Percentiles rank a stretch among this genome's conserved stretches.
phyloP scores from a whole-genome alignment of 495 filamentous ascomycete species.

The Cercophora sp. region DNA sequence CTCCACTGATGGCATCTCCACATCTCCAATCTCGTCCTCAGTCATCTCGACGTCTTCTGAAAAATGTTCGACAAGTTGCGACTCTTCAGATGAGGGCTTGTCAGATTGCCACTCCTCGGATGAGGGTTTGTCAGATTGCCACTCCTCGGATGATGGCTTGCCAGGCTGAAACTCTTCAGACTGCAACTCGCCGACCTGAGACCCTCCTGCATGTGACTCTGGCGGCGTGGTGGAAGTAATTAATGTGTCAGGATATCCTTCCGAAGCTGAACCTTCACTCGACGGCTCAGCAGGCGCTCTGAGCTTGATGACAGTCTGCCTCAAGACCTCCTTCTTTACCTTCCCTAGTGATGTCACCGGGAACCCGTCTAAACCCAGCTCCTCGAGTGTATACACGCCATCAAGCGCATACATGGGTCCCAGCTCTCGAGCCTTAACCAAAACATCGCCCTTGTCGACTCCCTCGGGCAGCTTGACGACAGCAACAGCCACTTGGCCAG shows the following conservation, averaged over 20 bases:
- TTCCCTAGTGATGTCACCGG: constrained; percentile 40
- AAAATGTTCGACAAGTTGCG: too few relatives aligned
- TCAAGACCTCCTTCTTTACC: constrained; percentile 30
- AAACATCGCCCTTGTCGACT: constrained; percentile 16
- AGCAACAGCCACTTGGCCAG: constrained; percentile 39
- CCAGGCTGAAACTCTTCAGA: too few relatives aligned
- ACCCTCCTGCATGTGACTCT: too few relatives aligned
- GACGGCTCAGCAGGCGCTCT: background rate
- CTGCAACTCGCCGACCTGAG: too few relatives aligned
- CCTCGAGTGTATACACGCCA: constrained; percentile 28
- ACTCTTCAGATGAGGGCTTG: too few relatives aligned
- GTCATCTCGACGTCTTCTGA: too few relatives aligned
- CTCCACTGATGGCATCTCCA: too few relatives aligned
- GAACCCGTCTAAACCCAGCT: constrained; percentile 30
- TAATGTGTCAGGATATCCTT: background rate
- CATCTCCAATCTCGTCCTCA: too few relatives aligned
- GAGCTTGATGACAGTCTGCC: constrained; percentile 15
- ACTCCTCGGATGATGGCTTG: too few relatives aligned
- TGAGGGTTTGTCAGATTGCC: too few relatives aligned
- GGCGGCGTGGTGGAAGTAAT: too few relatives aligned
- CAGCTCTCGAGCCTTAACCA: constrained; percentile 24
- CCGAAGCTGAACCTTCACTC: background rate
- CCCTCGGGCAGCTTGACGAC: constrained; percentile 22
- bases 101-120: too few relatives aligned
- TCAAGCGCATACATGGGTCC: constrained; percentile 33